Base-by-base conservation (phyloP, 176 grass and related monocot species). In the Triticum turgidum region DNA sequence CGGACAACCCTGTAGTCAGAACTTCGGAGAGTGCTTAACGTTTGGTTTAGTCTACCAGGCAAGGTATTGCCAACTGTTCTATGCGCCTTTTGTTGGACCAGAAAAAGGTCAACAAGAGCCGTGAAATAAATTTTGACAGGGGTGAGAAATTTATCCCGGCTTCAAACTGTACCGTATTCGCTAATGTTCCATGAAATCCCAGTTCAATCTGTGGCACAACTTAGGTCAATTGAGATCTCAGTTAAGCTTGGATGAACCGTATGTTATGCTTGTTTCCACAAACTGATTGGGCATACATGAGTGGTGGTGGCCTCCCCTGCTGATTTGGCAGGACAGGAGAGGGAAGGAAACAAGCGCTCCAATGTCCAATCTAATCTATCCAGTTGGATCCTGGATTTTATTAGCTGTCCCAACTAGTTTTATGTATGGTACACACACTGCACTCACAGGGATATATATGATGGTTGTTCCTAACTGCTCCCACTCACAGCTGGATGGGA, bases 331-430 rank as follows among this genome's bases (percentile, higher is more conserved):
- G 81, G 73, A 71, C 29, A 79, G 11, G 29, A 62, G 63, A 76
- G 65, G 80, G 65, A 84, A 81, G 52, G 37, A 76, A 87, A 81
- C 85, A 88, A 69, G 29, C 37, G 37, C 85, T 80, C 76, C 89
- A 59, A 17, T 52, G 49, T 59, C 56, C 56, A 75, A 62, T 74
- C 81, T 84, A 84, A 75, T 80, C 9, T 76, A 65, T 84, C 81
- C 85, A 91, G 89, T 86, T 90, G 88, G 71, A 86, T 86, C 32
- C 54, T 83, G 65, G 79, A 79, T 90, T 86, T 83, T 82, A 78
- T 83, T 70, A 90, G 89, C 82, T 91, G 82, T 81, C 85, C 69
- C 2, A 29, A 75, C 45, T 49, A 49, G 83, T 77, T 77, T 68
- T 63, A 76, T 91, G 81, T 69, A 59, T 76, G 68, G 85, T 61